Conservation (phyloP, 2,329 filamentous ascomycete species). For the Acephala macrosclerotiorum region DNA sequence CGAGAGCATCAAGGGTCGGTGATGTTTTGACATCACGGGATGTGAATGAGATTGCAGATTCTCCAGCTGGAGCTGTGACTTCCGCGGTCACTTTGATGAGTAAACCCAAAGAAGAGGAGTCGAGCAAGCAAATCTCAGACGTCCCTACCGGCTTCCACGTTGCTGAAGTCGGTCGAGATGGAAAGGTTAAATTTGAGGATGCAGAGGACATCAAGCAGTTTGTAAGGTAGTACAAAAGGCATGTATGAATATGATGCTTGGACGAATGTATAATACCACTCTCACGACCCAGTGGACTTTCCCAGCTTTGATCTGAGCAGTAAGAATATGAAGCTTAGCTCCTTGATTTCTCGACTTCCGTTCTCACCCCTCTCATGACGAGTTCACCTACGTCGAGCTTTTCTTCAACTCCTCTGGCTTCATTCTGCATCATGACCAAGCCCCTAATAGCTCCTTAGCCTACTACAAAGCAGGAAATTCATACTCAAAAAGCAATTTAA, state of each 20-base stretch:
- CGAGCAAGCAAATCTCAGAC: conserved; percentile 43
- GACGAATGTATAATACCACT: conserved; percentile 1
- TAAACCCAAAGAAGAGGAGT: conserved; percentile 46
- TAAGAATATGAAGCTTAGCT: not conserved
- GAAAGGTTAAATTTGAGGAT: conserved; percentile 58
- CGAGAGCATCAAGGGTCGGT: conserved; percentile 78
- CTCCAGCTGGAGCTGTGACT: conserved; percentile 74
- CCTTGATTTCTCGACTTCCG: not conserved
- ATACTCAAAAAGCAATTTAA: too few species aligned
- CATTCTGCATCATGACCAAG: too few species aligned
- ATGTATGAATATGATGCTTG: not conserved
- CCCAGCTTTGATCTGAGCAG: not conserved
- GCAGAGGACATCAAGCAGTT: conserved; percentile 11
- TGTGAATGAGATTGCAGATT: conserved; percentile 88
- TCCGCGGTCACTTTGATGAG: conserved; percentile 60
- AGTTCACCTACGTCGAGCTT: too few species aligned
- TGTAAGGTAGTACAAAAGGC: conserved; percentile 3
- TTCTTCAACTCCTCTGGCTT: too few species aligned
- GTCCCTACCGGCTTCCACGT: conserved; percentile 58
- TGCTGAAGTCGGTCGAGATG: conserved; percentile 63
- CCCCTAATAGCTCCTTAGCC: too few species aligned
- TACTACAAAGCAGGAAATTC: too few species aligned
- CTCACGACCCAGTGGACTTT: not conserved
- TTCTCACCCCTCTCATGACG: too few species aligned
- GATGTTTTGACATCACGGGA: conserved; percentile 81